phyloP scores from a whole-genome alignment of 208 protist genomes.

The Herpetomonas samuelpessoai region DNA sequence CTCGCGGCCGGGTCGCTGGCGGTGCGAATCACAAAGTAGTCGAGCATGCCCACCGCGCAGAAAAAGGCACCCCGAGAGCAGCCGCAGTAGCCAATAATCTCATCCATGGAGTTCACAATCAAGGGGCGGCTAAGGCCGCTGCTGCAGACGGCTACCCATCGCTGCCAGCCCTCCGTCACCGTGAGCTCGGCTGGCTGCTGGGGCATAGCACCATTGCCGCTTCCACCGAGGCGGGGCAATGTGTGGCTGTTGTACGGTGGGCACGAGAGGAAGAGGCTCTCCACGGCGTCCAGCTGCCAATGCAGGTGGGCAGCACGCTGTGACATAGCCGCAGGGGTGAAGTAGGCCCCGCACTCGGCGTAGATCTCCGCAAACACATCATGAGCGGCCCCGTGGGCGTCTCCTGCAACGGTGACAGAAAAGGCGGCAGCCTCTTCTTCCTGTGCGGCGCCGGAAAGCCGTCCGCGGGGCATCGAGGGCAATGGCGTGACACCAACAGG shows the following conservation, averaged over 20 bases:
- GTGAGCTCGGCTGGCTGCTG: too few relatives aligned
- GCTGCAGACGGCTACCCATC: slow-evolving; percentile 50
- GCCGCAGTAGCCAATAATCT: slow-evolving; percentile 56
- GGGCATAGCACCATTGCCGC: not conserved
- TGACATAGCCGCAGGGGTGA: not conserved
- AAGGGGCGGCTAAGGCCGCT: slow-evolving; percentile 41
- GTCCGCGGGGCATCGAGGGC: not conserved
- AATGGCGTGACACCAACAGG: not conserved
- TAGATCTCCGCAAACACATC: not conserved
- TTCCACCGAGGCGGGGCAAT: not conserved
- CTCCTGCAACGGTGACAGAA: not conserved
- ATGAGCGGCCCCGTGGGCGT: not conserved
- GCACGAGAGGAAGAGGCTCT: not conserved
- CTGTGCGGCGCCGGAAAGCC: too few relatives aligned
- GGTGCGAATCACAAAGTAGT: slow-evolving; percentile 52
- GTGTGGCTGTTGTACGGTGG: not conserved
- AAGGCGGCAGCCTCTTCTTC: too few relatives aligned
- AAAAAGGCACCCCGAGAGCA: slow-evolving; percentile 62
- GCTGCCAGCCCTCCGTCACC: slow-evolving; percentile 33
- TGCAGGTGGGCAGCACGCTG: not conserved
- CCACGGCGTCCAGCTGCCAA: not conserved
- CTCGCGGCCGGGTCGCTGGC: not conserved
- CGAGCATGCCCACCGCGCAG: slow-evolving; percentile 58
- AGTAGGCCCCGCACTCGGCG: not conserved
- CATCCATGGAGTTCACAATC: slow-evolving; percentile 75